Percentiles rank a stretch among this genome's conserved stretches.
These are phyloP conservation scores for Vigna trinervia DNA, from an alignment of 306 rosid genomes.

Conservation along the genomic window DNA sequence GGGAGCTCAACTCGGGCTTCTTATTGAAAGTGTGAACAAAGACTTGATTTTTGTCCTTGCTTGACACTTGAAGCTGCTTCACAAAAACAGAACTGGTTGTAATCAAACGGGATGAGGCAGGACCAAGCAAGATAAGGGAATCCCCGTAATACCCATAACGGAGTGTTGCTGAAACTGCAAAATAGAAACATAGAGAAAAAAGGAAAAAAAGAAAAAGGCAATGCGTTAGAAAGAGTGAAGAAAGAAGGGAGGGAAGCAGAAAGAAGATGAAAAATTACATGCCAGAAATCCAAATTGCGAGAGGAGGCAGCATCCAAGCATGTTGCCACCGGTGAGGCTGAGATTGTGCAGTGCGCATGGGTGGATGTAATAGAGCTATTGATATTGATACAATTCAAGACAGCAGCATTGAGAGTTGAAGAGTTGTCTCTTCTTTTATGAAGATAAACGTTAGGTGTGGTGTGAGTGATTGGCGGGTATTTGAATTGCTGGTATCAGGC, in stretches of 20 bases:
- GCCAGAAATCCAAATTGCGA: conserved; percentile 81
- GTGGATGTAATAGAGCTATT: background rate
- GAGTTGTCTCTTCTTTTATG: conserved; percentile 15
- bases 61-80: conserved; percentile 52
- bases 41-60: conserved; percentile 43
- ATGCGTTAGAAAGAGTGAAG: conserved; percentile 45
- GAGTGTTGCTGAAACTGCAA: conserved; percentile 65
- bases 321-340: conserved; percentile 51
- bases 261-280: conserved; percentile 63
- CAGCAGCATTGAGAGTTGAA: conserved; percentile 45
- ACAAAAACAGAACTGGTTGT: conserved; percentile 62
- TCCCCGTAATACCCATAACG: conserved; percentile 70
- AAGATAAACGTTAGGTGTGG: background rate
- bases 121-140: conserved; percentile 66
- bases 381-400: background rate
- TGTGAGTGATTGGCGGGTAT: conserved; percentile 35
- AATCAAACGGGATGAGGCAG: conserved; percentile 72
- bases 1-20: conserved; percentile 59
- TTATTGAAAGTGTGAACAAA: conserved; percentile 55
- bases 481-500: conserved; percentile 34
- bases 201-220: background rate
- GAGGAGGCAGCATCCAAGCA: conserved; percentile 48
- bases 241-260: background rate
- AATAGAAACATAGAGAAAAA: background rate
- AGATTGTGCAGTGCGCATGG: background rate